Conservation (phyloP, 768 basidiomycete species). For the Mycena filopes region DNA sequence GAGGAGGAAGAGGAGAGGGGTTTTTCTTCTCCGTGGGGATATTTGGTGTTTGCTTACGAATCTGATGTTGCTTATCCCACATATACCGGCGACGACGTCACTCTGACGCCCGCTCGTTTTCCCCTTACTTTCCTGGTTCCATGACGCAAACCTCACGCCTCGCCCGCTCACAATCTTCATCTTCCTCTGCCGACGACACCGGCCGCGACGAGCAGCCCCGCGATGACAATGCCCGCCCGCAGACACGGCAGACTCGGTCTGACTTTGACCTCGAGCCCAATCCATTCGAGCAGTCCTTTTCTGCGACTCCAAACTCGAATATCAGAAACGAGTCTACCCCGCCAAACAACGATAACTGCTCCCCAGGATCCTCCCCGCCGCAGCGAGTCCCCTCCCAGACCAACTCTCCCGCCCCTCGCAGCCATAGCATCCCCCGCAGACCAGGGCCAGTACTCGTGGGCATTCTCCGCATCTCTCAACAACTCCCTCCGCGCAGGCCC, state of each 20-base stretch:
- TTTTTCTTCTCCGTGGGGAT: no score
- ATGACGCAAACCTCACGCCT: no score
- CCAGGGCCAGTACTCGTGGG: constrained; percentile 73
- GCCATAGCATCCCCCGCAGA: constrained; percentile 80
- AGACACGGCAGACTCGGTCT: constrained; percentile 55
- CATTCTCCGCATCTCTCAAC: constrained; percentile 64
- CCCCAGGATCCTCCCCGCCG: constrained; percentile 46
- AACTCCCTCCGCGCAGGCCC: constrained; percentile 93
- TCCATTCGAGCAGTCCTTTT: constrained; percentile 96
- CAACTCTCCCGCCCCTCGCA: constrained; percentile 84
- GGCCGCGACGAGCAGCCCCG: no score
- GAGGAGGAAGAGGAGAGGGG: no score
- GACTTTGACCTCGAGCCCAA: constrained; percentile 88
- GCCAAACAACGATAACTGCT: background rate
- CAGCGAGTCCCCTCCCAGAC: constrained; percentile 63
- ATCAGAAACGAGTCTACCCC: constrained; percentile 16
- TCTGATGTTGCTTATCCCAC: no score
- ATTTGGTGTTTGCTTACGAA: no score
- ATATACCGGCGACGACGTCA: no score
- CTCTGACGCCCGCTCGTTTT: no score
- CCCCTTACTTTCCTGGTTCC: no score
- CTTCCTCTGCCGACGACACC: no score
- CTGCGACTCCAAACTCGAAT: constrained; percentile 47
- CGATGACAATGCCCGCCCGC: constrained; percentile 46
- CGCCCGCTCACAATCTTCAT: no score